Evolutionary conservation across 495 filamentous ascomycete species (phyloP).

Genomic region (Trypethelium eluteriae): DNA sequence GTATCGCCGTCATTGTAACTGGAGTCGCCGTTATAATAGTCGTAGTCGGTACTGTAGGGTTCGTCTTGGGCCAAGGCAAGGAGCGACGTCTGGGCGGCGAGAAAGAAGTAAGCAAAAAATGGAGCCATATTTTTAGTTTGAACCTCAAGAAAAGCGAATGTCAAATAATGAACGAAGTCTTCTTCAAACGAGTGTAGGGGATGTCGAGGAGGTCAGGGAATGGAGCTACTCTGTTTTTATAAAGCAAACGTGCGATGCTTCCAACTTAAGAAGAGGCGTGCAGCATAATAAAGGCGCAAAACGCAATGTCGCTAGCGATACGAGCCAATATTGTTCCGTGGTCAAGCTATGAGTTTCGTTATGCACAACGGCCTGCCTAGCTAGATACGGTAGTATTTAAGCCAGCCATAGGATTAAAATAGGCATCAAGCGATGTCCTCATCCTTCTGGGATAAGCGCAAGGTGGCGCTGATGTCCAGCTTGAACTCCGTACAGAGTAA

Average conservation of each 20-base stretch:
- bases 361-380: background rate
- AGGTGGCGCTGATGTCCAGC: background rate
- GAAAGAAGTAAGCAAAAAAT: background rate
- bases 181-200: conserved; percentile 1
- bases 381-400: background rate
- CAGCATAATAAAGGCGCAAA: background rate
- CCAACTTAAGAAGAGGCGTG: background rate
- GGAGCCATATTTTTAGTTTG: background rate
- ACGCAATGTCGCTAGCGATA: background rate
- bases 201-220: background rate
- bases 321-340: background rate
- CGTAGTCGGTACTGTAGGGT: background rate
- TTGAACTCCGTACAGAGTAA: background rate
- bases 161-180: background rate
- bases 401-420: background rate
- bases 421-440: background rate
- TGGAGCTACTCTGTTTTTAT: no score
- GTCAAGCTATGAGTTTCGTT: background rate
- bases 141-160: background rate
- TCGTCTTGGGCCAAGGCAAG: background rate
- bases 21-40: background rate
- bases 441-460: background rate
- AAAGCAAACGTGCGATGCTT: background rate
- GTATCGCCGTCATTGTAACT: background rate
- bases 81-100: background rate